phyloP scores from a whole-genome alignment of 2,329 filamentous ascomycete species.

The Cladobotryum mycophilum region DNA sequence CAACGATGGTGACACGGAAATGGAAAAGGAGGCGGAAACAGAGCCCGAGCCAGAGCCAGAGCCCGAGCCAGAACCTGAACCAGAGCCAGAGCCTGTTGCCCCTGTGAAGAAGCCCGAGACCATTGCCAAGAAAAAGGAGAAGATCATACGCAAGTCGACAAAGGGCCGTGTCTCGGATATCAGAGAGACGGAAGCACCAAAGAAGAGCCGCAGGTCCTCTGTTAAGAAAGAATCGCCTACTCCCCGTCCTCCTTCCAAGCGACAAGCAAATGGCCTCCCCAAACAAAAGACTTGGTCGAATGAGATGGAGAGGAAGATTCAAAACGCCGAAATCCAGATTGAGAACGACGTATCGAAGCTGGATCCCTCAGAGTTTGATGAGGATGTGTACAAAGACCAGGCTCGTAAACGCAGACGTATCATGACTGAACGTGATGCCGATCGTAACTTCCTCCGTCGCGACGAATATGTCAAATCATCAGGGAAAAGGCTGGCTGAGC shows the following conservation, averaged over 20 bases:
- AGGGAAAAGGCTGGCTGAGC: slow-evolving; percentile 58
- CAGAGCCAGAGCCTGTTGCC: slow-evolving; percentile 24
- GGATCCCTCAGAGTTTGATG: slow-evolving; percentile 37
- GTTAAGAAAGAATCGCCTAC: slow-evolving; percentile 42
- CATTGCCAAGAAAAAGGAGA: slow-evolving; percentile 23
- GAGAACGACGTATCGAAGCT: slow-evolving; percentile 42
- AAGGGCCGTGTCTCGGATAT: slow-evolving; percentile 48
- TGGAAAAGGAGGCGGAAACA: slow-evolving; percentile 30
- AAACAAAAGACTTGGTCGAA: slow-evolving; percentile 55
- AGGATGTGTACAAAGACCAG: slow-evolving; percentile 47
- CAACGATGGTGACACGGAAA: slow-evolving; percentile 26
- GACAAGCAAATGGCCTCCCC: slow-evolving; percentile 53
- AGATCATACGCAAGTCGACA: slow-evolving; percentile 30
- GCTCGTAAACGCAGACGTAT: slow-evolving; percentile 63
- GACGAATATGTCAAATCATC: slow-evolving; percentile 53
- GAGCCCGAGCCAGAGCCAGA: slow-evolving; percentile 30
- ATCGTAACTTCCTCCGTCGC: slow-evolving; percentile 57
- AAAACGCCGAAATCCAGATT: slow-evolving; percentile 34
- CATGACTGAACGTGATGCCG: slow-evolving; percentile 55
- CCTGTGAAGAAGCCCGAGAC: slow-evolving; percentile 21
- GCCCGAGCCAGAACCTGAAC: slow-evolving; percentile 23
- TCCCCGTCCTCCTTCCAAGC: slow-evolving; percentile 47
- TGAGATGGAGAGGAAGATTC: slow-evolving; percentile 39
- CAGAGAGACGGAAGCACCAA: slow-evolving; percentile 43
- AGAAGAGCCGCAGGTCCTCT: slow-evolving; percentile 45